Base-by-base conservation (phyloP, 75 land plant genomes). In the Larix kaempferi region DNA sequence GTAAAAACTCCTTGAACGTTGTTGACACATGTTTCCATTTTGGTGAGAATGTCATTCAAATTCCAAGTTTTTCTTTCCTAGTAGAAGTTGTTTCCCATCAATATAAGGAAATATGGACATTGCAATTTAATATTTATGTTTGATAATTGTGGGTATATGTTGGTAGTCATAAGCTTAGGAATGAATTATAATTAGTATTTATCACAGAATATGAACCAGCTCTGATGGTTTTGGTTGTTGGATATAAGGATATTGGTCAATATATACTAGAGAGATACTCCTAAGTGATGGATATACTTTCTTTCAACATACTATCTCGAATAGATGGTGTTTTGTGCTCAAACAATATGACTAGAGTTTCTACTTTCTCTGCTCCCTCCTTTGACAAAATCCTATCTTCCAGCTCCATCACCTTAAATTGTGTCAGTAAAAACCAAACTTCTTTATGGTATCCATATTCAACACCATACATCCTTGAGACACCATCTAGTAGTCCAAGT, bases 201-300 rank as follows among this genome's bases (percentile, higher is more conserved):
- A 2, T 21, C 16, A 6, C 17, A 11, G 6, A 67, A 19, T 39
- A 19, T 67, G 6, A 67, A 39, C n/a, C 19, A 39, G 49, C 72
- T 29, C 52, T 5, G 49, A 67, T 67, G 7, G n/a, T 19, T 37
- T 67, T 37, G 25, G 35, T 58, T 56, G 17, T 29, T 67, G 8
- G 23, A 21, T 66, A 23, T 71, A 60, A 92, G 94, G 94, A 92
- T 84, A 87, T 92, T 22, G 94, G 94, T 3, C 90, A 90, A 17
- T 78, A 92, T 8, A 79, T 92, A 17, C 78, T 92, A 10, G 94
- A 93, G 71, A 87, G 93, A 82, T 93, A 93, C 59, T 93, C 95
- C 4, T 83, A 93, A 69, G 76, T 91, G 33, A 72, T 93, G 14
- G 95, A 91, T 73, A 91, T 89, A 77, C 87, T 90, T 76, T 89